These are phyloP conservation scores for Rosa lucieae DNA, from an alignment of 306 rosid species.

Conservation along the genomic window DNA sequence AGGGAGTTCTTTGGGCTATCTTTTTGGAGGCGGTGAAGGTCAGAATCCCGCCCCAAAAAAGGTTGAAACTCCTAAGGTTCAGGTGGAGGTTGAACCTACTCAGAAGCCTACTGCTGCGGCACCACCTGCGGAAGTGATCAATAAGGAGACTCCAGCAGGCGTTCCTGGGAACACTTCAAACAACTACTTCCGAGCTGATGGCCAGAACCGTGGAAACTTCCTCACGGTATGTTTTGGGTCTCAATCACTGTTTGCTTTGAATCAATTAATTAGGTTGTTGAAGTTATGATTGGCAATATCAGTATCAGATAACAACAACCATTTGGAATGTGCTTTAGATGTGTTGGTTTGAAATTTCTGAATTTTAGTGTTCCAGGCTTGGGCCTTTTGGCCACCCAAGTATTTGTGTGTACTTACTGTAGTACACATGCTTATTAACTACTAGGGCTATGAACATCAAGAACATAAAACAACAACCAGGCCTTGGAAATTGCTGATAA, in stretches of 20 bases:
- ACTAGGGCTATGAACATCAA: neutral
- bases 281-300: neutral
- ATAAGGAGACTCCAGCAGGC: constrained; percentile 27
- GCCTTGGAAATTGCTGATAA: neutral
- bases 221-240: constrained; percentile 24
- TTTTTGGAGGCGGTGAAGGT: constrained; percentile 23
- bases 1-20: constrained; percentile 22
- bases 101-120: constrained; percentile 8
- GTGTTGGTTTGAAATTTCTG: neutral
- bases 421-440: neutral
- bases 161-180: constrained; percentile 25
- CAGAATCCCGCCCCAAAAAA: neutral
- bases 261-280: neutral
- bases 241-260: neutral
- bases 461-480: neutral
- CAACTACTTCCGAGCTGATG: constrained; percentile 35
- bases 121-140: constrained; percentile 5
- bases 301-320: neutral
- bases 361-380: neutral
- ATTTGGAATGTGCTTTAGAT: neutral
- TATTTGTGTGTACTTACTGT: neutral
- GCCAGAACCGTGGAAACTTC: constrained; percentile 36
- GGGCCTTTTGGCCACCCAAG: neutral
- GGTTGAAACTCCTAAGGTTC: constrained; percentile 10
- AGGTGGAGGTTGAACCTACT: constrained; percentile 8